These are phyloP conservation scores for Zea luxurians DNA, from an alignment of 176 grass and related monocot species.

Conservation along the genomic window DNA sequence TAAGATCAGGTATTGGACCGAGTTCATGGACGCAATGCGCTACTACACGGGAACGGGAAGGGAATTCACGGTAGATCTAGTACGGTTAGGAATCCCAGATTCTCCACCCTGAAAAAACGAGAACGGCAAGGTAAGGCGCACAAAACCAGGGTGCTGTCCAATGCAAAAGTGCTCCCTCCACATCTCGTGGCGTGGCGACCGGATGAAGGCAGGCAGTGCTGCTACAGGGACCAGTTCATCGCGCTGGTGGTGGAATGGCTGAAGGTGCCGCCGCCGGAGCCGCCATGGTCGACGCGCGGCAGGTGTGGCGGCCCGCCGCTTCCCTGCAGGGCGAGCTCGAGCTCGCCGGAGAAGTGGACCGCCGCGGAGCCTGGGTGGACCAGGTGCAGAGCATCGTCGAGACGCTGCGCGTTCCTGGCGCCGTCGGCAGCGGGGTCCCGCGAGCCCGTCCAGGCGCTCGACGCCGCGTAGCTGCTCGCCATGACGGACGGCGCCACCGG, in stretches of 20 bases:
- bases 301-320: constrained; percentile 31
- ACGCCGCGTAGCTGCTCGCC: constrained; percentile 44
- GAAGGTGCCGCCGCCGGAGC: constrained; percentile 41
- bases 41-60: constrained; percentile 7
- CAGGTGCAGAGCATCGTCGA: constrained; percentile 13
- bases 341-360: constrained; percentile 79
- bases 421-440: constrained; percentile 15
- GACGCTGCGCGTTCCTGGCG: constrained; percentile 33
- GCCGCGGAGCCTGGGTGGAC: constrained; percentile 23
- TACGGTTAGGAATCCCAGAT: constrained; percentile 11
- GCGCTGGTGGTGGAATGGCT: constrained; percentile 56
- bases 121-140: constrained; percentile 15
- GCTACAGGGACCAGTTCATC: constrained; percentile 80
- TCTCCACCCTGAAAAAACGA: constrained; percentile 37
- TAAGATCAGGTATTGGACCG: constrained; percentile 4
- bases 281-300: constrained; percentile 45
- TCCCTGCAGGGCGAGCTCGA: constrained; percentile 83
- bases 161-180: constrained; percentile 31
- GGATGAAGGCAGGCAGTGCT: not conserved
- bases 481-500: constrained; percentile 49
- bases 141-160: constrained; percentile 52
- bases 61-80: constrained; percentile 9
- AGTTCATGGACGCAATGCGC: constrained; percentile 46
- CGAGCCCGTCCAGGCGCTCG: constrained; percentile 23
- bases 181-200: constrained; percentile 26